Evolutionary conservation across 306 rosid genomes (phyloP), one percentile per base, ranked within the genome.

Genomic region (Quercus glauca): DNA sequence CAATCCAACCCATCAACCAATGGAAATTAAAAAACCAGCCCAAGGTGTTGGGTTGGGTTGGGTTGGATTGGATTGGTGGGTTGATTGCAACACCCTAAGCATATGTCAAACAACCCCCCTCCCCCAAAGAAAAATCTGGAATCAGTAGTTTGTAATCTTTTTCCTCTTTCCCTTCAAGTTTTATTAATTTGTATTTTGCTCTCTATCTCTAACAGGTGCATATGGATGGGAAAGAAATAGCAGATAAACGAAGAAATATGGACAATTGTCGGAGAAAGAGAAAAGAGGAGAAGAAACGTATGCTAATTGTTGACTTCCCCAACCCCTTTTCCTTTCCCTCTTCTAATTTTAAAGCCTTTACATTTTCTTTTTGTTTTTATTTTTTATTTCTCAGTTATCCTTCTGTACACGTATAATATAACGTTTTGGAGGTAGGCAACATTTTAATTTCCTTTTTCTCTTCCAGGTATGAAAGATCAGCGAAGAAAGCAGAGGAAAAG

Each of bases 221-320:
- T 79, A 85, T 88, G 97, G 87, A 90, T 82, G 73, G 37, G 67
- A 91, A 91, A 79, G 91, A 75, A 67, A 76, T 60, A 69, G 73
- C 83, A 9, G 84, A 89, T 57, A 91, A 85, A 83, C 88, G 87
- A n/a, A 84, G 83, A 78, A 89, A 83, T 69, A 19, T 76, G 72
- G 87, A 82, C 65, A 85, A 81, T 78, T 41, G 80, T 52, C 88
- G 85, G 85, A 88, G 91, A 75, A 93, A 90, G 86, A 88, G 92
- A 81, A 95, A 91, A 84, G 89, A 86, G 25, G 97, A 95, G 88
- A 93, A 95, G 81, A 93, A 73, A 83, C 88, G 99, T 92, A 90
- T 37, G 37, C 18, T 55, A 45, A 14, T 28, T 0, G 23, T 78
- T 74, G 15, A 12, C 4, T 8, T 41, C 45, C 53, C 53, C 53